phyloP scores from a whole-genome alignment of 164 flowering plant genomes.

The Magnolia kwangsiensis region DNA sequence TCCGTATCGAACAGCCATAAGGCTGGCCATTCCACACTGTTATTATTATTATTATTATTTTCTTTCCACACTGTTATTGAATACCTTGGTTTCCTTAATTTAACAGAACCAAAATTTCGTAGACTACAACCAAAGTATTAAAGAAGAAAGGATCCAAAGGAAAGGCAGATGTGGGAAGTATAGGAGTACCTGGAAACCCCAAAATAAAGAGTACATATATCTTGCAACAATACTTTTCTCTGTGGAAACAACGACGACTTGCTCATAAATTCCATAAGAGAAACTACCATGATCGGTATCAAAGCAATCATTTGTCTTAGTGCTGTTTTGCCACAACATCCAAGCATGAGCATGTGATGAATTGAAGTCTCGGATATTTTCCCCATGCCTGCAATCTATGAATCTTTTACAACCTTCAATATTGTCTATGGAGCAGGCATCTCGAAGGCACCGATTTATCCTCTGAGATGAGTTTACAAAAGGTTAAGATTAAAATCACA shows the following conservation, averaged over 20 bases:
- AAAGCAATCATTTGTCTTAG: constrained; percentile 45
- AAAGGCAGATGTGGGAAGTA: not conserved
- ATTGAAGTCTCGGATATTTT: not conserved
- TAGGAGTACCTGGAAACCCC: constrained; percentile 88
- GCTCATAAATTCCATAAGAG: constrained; percentile 58
- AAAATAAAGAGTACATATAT: constrained; percentile 74
- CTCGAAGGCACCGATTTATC: constrained; percentile 79
- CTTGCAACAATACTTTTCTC: constrained; percentile 33
- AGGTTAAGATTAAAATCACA: not conserved
- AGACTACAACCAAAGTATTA: not conserved
- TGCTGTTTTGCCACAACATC: constrained; percentile 33
- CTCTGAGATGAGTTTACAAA: constrained; percentile 36
- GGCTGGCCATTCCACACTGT: too few species aligned
- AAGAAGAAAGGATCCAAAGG: not conserved
- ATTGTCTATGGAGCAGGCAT: constrained; percentile 41
- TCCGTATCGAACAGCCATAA: too few species aligned
- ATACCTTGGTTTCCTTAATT: too few species aligned
- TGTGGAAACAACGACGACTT: constrained; percentile 58
- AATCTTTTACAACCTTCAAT: constrained; percentile 28
- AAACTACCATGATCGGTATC: constrained; percentile 21
- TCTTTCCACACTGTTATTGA: too few species aligned
- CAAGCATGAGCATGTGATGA: constrained; percentile 8
- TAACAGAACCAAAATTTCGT: too few species aligned
- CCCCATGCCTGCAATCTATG: constrained; percentile 69
- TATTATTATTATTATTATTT: too few species aligned